A percentile compares a stretch with the other conserved stretches of the same genome.
phyloP scores from a whole-genome alignment of 768 basidiomycete species.

The Russula emetica region DNA sequence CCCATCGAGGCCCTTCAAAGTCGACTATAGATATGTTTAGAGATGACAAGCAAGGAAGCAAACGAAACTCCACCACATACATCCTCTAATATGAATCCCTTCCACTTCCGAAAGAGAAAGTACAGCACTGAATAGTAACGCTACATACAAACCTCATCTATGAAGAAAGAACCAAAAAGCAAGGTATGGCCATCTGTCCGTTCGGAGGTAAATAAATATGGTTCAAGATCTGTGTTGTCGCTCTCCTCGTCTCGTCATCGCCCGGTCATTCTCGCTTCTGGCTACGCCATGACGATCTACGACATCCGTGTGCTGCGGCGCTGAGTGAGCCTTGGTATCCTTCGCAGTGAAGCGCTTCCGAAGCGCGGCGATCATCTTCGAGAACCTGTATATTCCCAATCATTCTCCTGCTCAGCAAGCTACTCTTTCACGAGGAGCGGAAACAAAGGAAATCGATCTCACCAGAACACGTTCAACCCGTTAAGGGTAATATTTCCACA shows the following conservation, averaged over 20 bases:
- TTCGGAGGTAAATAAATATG: neutral
- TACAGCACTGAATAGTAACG: neutral
- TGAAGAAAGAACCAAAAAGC: neutral
- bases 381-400: slow-evolving; percentile 47
- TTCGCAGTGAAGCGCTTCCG: slow-evolving; percentile 50
- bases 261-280: neutral
- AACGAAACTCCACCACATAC: neutral
- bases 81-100: neutral
- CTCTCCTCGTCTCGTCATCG: neutral
- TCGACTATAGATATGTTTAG: neutral
- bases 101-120: neutral
- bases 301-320: neutral
- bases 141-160: neutral
- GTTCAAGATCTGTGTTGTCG: neutral
- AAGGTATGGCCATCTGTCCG: neutral
- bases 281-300: neutral
- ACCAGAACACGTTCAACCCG: slow-evolving; percentile 78
- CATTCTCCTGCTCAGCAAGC: neutral
- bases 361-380: slow-evolving; percentile 65
- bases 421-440: neutral
- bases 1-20: neutral
- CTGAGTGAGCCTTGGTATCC: slow-evolving; percentile 21
- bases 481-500: slow-evolving; percentile 63
- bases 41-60: too few species aligned
- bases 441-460: slow-evolving; percentile 10